phyloP scores from a whole-genome alignment of 768 basidiomycete genomes.

The Melanogaster broomeanus region DNA sequence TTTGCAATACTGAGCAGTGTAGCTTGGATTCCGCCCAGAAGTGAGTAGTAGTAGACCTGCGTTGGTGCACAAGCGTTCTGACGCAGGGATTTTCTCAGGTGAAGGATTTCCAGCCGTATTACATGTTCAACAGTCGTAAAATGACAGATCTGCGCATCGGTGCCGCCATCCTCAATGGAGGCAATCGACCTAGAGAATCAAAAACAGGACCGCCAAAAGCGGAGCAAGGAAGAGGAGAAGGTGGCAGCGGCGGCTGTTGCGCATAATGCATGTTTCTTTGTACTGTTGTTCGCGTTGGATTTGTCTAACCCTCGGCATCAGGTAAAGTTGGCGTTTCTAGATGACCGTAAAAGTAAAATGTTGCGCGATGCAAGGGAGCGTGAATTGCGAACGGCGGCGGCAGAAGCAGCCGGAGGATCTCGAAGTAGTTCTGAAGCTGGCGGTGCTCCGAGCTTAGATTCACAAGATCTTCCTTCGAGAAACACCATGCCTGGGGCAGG shows the following conservation, averaged over 20 bases:
- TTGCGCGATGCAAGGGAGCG: conserved; percentile 61
- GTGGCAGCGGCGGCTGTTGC: conserved; percentile 53
- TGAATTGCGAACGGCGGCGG: conserved; percentile 46
- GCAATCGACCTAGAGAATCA: conserved; percentile 50
- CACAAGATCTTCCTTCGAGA: neutral
- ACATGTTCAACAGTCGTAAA: conserved; percentile 56
- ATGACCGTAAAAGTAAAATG: conserved; percentile 67
- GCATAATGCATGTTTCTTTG: conserved; percentile 46
- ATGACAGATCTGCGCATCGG: conserved; percentile 63
- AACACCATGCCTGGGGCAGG: conserved; percentile 30
- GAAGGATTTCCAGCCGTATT: conserved; percentile 71
- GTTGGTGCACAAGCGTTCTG: neutral
- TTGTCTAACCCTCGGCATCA: conserved; percentile 28
- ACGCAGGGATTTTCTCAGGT: conserved; percentile 45
- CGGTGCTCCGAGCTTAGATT: neutral
- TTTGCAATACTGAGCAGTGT: conserved; percentile 8
- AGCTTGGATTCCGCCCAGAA: conserved; percentile 78
- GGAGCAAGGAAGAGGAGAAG: conserved; percentile 58
- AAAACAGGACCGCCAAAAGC: conserved; percentile 49
- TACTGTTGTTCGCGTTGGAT: neutral
- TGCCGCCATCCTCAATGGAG: conserved; percentile 64
- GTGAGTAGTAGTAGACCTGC: conserved; percentile 38
- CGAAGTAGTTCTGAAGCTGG: neutral
- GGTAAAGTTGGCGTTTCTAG: conserved; percentile 80
- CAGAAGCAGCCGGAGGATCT: conserved; percentile 26